Evolutionary conservation across 2,329 filamentous ascomycete genomes (phyloP), one percentile per base, ranked within the genome.

Genomic region (Onygenales sp.): DNA sequence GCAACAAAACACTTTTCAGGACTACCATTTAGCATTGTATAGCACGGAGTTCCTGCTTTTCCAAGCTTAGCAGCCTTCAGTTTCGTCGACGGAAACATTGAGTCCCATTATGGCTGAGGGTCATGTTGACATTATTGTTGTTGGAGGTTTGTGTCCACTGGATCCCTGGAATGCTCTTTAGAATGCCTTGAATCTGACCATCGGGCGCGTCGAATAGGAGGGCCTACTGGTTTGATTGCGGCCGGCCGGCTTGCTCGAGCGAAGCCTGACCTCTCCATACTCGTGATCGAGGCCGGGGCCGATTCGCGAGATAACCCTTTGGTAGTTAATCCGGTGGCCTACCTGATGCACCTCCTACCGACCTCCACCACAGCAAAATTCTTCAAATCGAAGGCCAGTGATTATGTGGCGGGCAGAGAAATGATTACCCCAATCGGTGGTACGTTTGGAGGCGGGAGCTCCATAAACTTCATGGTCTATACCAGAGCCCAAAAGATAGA

Each of bases 371-470:
- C 72, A 0, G 72, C 76, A 7, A 63, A 77, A 27, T 81, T 81
- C 62, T 80, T 80, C 62, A 70, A 78, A 57, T 70, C 70, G 2
- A 75, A 75, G 42, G 61, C 73, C 33, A 72, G 72, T 0, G 64
- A 72, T 8, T 57, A 64, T 31, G 54, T 66, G 11, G 59, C 53
- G 35, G 60, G 58, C 13, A 54, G 63, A 32, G 55, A 55, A 35
- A 52, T 67, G 2, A 68, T 75, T 21, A 70, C 75, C 6, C 70
- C 71, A 9, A 68, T 61, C 10, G 74, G 73, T 50, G 73, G 75
- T 27, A 76, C 80, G 0, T 72, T 87, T 0, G 85, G 85, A 14
- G 85, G 84, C 6, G 82, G 82, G 6, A 79, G 75, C 13, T 78
- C 78, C 0, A 72, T 84, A 47, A 83, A 84, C 58, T 79, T 78